These are phyloP conservation scores for Haplosporangium sp. DNA, from an alignment of 371 early-diverging fungal genomes.

Conservation along the genomic window DNA sequence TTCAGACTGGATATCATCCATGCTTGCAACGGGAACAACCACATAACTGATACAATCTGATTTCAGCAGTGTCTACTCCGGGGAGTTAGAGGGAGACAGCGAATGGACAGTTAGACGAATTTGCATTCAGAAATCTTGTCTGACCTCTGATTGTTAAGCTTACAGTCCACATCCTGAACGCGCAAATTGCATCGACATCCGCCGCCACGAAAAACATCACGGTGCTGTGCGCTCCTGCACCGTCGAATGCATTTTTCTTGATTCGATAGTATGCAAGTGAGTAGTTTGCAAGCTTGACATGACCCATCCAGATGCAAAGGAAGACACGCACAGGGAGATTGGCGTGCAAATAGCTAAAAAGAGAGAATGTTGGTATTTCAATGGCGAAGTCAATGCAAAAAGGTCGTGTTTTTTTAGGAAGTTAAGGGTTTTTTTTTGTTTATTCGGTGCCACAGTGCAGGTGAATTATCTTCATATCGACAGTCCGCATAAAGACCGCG, in stretches of 20 bases:
- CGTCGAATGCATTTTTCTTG: constrained; percentile 47
- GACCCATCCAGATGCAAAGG: constrained; percentile 31
- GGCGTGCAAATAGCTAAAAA: background rate
- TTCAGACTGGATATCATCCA: constrained; percentile 40
- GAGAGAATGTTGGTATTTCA: background rate
- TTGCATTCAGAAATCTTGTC: no score
- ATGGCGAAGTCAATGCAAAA: background rate
- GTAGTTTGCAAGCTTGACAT: constrained; percentile 52
- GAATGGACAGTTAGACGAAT: background rate
- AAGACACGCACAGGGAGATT: background rate
- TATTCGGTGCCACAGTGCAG: constrained; percentile 60
- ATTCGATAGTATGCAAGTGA: constrained; percentile 52
- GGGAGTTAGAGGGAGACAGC: background rate
- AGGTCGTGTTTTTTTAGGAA: background rate
- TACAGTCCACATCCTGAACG: constrained; percentile 83
- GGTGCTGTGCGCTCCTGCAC: constrained; percentile 34
- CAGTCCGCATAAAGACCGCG: constrained; percentile 63
- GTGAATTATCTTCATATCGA: constrained; percentile 63
- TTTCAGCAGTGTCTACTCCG: constrained; percentile 31
- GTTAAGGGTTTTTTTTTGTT: background rate
- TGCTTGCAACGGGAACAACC: constrained; percentile 39
- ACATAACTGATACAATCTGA: constrained; percentile 54
- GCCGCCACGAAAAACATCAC: constrained; percentile 81
- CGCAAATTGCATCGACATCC: constrained; percentile 91
- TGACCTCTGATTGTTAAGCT: background rate